These are phyloP conservation scores for Psilocybe subaeruginosa DNA, from an alignment of 768 basidiomycete genomes.

Conservation along the genomic window DNA sequence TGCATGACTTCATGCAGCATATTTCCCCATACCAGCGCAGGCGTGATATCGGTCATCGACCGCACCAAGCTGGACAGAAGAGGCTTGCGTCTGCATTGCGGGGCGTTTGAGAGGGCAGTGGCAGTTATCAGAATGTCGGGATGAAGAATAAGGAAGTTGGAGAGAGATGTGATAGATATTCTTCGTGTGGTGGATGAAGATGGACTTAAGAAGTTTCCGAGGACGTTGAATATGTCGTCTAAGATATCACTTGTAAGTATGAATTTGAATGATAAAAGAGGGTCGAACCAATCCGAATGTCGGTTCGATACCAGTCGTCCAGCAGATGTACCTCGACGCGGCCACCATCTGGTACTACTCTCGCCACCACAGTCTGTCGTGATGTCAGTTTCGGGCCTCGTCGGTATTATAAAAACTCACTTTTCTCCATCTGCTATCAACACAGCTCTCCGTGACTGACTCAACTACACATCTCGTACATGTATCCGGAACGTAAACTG, in stretches of 20 bases:
- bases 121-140: slow-evolving; percentile 93
- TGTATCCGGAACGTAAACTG: neutral
- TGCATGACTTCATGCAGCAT: slow-evolving; percentile 94
- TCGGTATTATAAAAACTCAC: neutral
- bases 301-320: slow-evolving; percentile 79
- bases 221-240: slow-evolving; percentile 85
- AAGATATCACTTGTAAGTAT: neutral
- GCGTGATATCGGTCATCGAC: slow-evolving; percentile 59
- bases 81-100: slow-evolving; percentile 85
- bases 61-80: slow-evolving; percentile 71
- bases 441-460: neutral
- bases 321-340: slow-evolving; percentile 57
- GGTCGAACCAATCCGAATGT: slow-evolving; percentile 58
- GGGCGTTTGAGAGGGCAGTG: slow-evolving; percentile 82
- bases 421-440: neutral
- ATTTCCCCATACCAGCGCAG: slow-evolving; percentile 86
- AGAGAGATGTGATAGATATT: slow-evolving; percentile 63
- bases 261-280: neutral
- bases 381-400: neutral
- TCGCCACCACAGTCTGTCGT: slow-evolving; percentile 51
- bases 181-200: slow-evolving; percentile 33
- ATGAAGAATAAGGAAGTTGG: slow-evolving; percentile 82
- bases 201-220: slow-evolving; percentile 49
- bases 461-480: neutral
- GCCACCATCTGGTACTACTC: slow-evolving; percentile 38